Evolutionary conservation across 2,329 filamentous ascomycete species (phyloP), one percentile per base, ranked within the genome.

Genomic region (Claviceps sp.): DNA sequence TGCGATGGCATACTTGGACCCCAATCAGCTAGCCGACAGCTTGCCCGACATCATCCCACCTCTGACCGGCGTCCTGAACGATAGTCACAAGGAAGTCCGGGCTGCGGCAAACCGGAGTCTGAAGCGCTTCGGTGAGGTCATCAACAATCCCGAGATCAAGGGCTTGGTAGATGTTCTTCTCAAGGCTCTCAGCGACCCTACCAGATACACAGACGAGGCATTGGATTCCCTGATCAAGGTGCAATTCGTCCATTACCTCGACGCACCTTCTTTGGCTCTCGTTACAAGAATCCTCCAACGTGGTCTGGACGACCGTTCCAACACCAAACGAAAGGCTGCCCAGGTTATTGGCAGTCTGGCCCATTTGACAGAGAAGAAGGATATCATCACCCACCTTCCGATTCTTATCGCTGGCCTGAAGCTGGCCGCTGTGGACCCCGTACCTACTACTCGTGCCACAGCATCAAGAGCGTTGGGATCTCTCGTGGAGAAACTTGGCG

Each of bases 301-400:
- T 65, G 93, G 93, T 54, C 73, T 98, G 42, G 82, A 82, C 52
- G 93, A 96, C 64, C 80, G 94, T 48, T 98, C 94, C 53, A 87
- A 85, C 56, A 98, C 93, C 10, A 98, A 98, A 71, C 82, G 90
- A 60, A 98, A 98, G 70, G 87, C 94, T 50, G 84, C 93, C 1
- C 93, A 98, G 64, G 95, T 98, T 59, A 98, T 98, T 68, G 93
- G 93, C 61, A 97, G 90, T 73, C 75, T 98, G 64, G 93, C 93
- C 38, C 94, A 98, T 73, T 79, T 98, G 56, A 97, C 93, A 1
- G 93, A 98, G 65, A 85, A 93, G 62, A 95, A 93, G 68, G 94
- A 98, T 61, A 82, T 98, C 42, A 81, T 91, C 54, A 78, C 87
- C 13, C 93, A 98, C 72, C 72, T 98, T 45, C 91, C 93, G 3